Evolutionary conservation across 2,329 filamentous ascomycete genomes (phyloP).

Genomic region (Fragosphaeria purpurea): DNA sequence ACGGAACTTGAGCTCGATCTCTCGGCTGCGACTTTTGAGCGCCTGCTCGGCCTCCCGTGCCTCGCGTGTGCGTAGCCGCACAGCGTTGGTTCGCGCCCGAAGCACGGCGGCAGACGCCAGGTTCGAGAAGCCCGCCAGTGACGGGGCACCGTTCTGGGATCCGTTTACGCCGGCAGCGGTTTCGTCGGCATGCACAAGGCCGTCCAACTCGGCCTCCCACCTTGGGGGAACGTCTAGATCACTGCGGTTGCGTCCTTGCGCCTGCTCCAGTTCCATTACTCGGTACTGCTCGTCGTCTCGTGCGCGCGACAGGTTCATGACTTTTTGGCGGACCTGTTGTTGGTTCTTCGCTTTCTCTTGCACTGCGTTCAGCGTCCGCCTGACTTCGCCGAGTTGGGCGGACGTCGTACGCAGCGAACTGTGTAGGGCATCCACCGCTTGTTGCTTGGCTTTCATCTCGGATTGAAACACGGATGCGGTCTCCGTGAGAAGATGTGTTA

Average conservation of each 20-base stretch:
- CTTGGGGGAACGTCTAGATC: conserved; percentile 36
- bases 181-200: conserved; percentile 24
- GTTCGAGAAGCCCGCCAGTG: conserved; percentile 24
- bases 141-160: conserved; percentile 6
- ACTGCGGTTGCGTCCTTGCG: conserved; percentile 22
- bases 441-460: conserved; percentile 75
- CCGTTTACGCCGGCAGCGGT: conserved; percentile 21
- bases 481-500: conserved; percentile 71
- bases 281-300: conserved; percentile 57
- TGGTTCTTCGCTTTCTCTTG: conserved; percentile 54
- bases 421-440: conserved; percentile 73
- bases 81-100: conserved; percentile 58
- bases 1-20: conserved; percentile 79
- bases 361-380: conserved; percentile 61
- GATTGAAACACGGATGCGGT: conserved; percentile 70
- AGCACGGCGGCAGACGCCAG: conserved; percentile 54
- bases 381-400: conserved; percentile 65
- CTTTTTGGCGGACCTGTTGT: conserved; percentile 59
- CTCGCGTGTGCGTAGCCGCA: conserved; percentile 56
- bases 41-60: conserved; percentile 58
- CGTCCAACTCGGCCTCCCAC: conserved; percentile 46
- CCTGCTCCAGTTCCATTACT: conserved; percentile 37
- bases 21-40: conserved; percentile 69
- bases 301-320: conserved; percentile 67
- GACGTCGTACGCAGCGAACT: conserved; percentile 71